Conservation (phyloP, 2,329 filamentous ascomycete species). For the Hymenotorrendiella dingleyae region DNA sequence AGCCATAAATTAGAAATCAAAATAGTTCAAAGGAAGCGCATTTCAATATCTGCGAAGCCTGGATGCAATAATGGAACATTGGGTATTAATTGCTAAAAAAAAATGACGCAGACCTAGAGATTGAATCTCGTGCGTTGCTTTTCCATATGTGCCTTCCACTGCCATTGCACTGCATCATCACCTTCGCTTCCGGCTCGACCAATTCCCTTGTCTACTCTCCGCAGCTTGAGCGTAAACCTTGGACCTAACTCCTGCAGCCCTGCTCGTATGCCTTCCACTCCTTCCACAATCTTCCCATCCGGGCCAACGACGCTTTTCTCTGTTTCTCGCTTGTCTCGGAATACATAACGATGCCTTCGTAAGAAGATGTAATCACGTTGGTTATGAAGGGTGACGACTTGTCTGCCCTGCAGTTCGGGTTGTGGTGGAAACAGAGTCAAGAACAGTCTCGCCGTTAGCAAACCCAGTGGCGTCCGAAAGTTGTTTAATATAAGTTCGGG, state of each 20-base stretch:
- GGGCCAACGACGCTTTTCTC: slow-evolving; percentile 81
- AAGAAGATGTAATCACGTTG: slow-evolving; percentile 96
- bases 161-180: slow-evolving; percentile 56
- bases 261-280: slow-evolving; percentile 77
- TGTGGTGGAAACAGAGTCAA: slow-evolving; percentile 70
- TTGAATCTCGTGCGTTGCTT: slow-evolving; percentile 92
- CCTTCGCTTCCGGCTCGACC: slow-evolving; percentile 58
- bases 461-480: slow-evolving; percentile 87
- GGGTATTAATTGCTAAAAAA: neutral
- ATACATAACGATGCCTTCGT: slow-evolving; percentile 82
- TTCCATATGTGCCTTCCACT: slow-evolving; percentile 95
- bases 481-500: slow-evolving; percentile 89
- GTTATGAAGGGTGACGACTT: slow-evolving; percentile 90
- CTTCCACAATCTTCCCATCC: slow-evolving; percentile 78
- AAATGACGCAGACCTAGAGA: slow-evolving; percentile 56
- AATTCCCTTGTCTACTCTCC: slow-evolving; percentile 86
- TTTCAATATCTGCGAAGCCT: no score
- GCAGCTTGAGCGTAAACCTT: slow-evolving; percentile 76
- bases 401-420: slow-evolving; percentile 78
- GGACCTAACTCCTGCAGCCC: slow-evolving; percentile 89
- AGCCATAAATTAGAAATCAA: no score
- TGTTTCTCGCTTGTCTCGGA: slow-evolving; percentile 78
- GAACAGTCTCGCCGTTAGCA: slow-evolving; percentile 82
- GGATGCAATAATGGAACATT: no score
- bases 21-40: no score